These are phyloP conservation scores for Bipolaris gigantea DNA, from an alignment of 2,329 filamentous ascomycete genomes.

Conservation along the genomic window DNA sequence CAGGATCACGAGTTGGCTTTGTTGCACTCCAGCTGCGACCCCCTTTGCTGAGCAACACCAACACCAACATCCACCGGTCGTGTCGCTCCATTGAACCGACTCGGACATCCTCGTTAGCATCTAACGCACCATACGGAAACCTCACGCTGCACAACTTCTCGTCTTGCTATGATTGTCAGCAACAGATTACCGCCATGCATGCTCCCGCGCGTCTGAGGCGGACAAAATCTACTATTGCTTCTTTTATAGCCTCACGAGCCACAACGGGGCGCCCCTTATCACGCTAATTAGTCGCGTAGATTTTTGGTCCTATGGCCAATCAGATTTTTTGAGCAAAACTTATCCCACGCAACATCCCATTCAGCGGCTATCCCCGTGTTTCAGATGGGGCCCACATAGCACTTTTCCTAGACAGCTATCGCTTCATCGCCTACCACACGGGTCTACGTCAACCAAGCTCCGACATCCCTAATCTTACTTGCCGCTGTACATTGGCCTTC, in stretches of 20 bases:
- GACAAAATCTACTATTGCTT: conserved; percentile 8
- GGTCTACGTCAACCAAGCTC: conserved; percentile 29
- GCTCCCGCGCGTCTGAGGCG: conserved; percentile 14
- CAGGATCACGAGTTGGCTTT: not conserved
- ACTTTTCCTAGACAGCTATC: conserved; percentile 17
- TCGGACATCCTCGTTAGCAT: not conserved
- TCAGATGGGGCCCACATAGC: conserved; percentile 23
- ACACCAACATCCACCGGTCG: not conserved
- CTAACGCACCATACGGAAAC: not conserved
- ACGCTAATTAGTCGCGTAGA: conserved; percentile 9
- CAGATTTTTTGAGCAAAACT: conserved; percentile 8
- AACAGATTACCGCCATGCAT: conserved; percentile 5
- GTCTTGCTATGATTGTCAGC: not conserved
- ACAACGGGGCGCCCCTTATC: conserved; percentile 13
- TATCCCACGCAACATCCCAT: conserved; percentile 19
- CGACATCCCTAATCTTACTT: conserved; percentile 16
- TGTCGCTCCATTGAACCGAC: not conserved
- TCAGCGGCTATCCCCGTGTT: conserved; percentile 20
- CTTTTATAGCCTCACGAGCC: conserved; percentile 15
- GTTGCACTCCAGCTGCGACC: not conserved
- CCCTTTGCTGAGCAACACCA: not conserved
- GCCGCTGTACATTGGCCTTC: conserved; percentile 15
- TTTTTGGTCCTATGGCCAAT: conserved; percentile 22
- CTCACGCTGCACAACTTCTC: not conserved
- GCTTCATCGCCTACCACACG: conserved; percentile 26